Conservation (phyloP, 306 rosid genomes). For the Vicia faba region DNA sequence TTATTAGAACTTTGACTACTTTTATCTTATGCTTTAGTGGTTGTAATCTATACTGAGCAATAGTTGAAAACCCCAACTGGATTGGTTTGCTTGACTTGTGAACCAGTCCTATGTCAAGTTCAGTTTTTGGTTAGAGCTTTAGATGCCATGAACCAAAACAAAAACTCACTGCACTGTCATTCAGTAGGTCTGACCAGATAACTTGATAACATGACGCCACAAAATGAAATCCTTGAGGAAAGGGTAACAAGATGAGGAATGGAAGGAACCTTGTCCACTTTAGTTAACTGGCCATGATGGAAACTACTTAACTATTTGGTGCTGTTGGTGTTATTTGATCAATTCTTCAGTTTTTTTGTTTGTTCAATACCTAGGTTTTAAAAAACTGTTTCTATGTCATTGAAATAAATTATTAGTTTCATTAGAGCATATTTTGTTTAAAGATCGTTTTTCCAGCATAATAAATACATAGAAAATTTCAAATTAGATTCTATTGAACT, state of each 20-base stretch:
- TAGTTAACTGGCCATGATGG: constrained; percentile 16
- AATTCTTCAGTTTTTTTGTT: not conserved
- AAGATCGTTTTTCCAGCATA: not conserved
- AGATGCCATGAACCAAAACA: constrained; percentile 27
- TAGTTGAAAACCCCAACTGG: not conserved
- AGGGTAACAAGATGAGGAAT: constrained; percentile 21
- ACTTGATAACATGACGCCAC: not conserved
- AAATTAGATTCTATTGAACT: constrained; percentile 5
- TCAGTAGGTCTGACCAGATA: constrained; percentile 13
- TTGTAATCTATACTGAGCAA: not conserved
- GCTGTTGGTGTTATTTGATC: constrained; percentile 9
- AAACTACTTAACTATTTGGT: constrained; percentile 19
- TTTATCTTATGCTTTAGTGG: constrained; percentile 23
- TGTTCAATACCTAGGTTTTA: constrained; percentile 1
- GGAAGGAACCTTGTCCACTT: not conserved
- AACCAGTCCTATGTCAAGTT: constrained; percentile 7
- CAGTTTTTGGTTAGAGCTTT: constrained; percentile 22
- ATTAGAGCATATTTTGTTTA: not conserved
- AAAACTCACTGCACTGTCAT: constrained; percentile 9
- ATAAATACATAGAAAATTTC: constrained; percentile 2
- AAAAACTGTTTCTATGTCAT: not conserved
- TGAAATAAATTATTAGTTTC: constrained; percentile 7
- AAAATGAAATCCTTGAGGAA: constrained; percentile 2
- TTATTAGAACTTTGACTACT: constrained; percentile 31
- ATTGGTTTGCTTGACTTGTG: constrained; percentile 17